Evolutionary conservation across 345 rosid species (phyloP).

Genomic region (Theobroma cacao): DNA sequence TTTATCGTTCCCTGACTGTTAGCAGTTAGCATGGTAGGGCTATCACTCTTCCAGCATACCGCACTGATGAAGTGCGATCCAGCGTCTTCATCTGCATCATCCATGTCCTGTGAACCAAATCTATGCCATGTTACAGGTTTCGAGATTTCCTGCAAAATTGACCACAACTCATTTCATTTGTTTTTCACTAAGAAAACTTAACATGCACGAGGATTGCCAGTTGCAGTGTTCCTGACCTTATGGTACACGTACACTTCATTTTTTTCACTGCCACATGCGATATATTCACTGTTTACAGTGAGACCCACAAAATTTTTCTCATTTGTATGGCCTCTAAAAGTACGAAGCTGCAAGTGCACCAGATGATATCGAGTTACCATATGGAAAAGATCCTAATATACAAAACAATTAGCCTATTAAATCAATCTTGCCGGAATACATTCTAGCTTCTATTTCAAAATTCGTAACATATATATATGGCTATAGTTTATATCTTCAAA

Average conservation of each 20-base stretch:
- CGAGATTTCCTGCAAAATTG: constrained; percentile 71
- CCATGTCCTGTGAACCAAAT: constrained; percentile 88
- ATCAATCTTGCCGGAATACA: neutral
- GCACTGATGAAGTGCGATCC: constrained; percentile 92
- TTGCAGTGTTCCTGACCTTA: constrained; percentile 50
- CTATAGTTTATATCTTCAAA: neutral
- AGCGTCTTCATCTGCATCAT: constrained; percentile 77
- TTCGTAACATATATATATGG: neutral
- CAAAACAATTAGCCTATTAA: neutral
- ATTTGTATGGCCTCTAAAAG: constrained; percentile 88
- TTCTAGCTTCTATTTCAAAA: neutral
- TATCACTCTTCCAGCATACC: constrained; percentile 95
- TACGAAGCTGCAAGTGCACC: constrained; percentile 59
- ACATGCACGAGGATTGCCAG: neutral
- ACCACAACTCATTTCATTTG: neutral
- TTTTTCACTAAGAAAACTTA: neutral
- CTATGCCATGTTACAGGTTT: constrained; percentile 79
- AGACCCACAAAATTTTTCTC: constrained; percentile 98
- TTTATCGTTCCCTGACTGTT: constrained; percentile 99
- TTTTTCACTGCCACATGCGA: constrained; percentile 95
- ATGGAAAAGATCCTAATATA: neutral
- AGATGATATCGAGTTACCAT: neutral
- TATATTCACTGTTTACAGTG: constrained; percentile 74
- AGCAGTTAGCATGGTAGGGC: constrained; percentile 82
- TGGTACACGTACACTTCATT: constrained; percentile 96